These are phyloP conservation scores for Paspalum notatum DNA, from an alignment of 176 grass and related monocot genomes.

Conservation along the genomic window DNA sequence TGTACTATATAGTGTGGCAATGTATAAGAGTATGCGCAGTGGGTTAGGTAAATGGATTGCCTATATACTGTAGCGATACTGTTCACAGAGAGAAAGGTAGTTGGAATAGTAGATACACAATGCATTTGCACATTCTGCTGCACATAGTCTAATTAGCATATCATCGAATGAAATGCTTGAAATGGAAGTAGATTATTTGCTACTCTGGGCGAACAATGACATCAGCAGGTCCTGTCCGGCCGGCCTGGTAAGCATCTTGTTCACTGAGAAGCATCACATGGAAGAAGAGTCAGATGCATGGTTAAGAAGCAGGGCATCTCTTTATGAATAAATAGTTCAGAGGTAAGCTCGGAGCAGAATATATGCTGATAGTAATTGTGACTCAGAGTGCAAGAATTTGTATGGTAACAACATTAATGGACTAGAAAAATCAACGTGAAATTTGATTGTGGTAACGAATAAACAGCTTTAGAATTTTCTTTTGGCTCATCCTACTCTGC, in stretches of 20 bases:
- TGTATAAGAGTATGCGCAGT: too few species aligned
- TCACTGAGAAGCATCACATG: constrained; percentile 35
- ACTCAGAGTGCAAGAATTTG: constrained; percentile 6
- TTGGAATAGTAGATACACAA: too few species aligned
- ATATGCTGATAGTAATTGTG: not conserved
- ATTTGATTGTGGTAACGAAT: not conserved
- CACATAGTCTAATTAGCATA: not conserved
- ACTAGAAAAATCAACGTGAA: constrained; percentile 12
- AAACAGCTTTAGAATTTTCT: not conserved
- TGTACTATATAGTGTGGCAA: not conserved
- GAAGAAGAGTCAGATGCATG: constrained; percentile 19
- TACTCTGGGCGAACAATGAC: constrained; percentile 13
- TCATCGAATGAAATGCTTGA: not conserved
- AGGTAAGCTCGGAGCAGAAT: constrained; percentile 10
- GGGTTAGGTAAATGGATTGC: too few species aligned
- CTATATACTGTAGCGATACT: too few species aligned
- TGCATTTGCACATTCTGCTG: too few species aligned
- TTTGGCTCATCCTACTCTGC: constrained; percentile 9
- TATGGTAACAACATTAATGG: not conserved
- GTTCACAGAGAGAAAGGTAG: too few species aligned
- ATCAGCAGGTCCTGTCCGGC: constrained; percentile 2
- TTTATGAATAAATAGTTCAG: constrained; percentile 13
- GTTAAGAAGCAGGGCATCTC: not conserved
- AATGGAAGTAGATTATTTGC: constrained; percentile 14
- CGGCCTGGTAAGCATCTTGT: constrained; percentile 2